phyloP scores from a whole-genome alignment of 352 stramenopile species.

The Globisporangium nodosum region DNA sequence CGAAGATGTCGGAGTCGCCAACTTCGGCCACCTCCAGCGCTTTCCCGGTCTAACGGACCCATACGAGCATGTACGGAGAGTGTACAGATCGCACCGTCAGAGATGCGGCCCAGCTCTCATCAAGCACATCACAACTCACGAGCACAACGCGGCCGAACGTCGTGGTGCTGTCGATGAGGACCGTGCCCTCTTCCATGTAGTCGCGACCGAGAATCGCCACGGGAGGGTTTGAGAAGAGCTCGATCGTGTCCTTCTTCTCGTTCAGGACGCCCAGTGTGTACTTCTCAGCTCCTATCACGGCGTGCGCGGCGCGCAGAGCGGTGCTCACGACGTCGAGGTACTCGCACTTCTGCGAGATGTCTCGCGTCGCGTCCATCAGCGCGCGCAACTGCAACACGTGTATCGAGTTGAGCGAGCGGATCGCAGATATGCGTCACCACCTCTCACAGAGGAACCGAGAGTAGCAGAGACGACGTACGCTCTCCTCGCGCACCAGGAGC shows the following conservation, averaged over 20 bases:
- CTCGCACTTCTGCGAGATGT: conserved; percentile 52
- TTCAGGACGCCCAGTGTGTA: conserved; percentile 58
- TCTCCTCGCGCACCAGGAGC: conserved; percentile 42
- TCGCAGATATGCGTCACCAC: too few relatives aligned
- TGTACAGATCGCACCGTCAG: background rate
- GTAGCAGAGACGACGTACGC: conserved; percentile 21
- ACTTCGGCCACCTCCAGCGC: conserved; percentile 47
- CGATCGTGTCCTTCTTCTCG: conserved; percentile 55
- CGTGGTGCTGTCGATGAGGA: conserved; percentile 50
- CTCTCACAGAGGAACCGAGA: background rate
- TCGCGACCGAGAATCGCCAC: conserved; percentile 35
- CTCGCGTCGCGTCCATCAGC: conserved; percentile 54
- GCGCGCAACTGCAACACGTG: conserved; percentile 33
- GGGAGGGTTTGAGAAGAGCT: conserved; percentile 58
- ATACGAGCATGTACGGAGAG: conserved; percentile 7
- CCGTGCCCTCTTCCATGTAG: conserved; percentile 51
- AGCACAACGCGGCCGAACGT: conserved; percentile 67
- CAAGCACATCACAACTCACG: conserved; percentile 17
- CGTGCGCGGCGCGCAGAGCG: conserved; percentile 45
- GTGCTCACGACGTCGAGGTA: conserved; percentile 45
- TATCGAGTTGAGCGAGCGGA: too few relatives aligned
- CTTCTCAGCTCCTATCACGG: conserved; percentile 43
- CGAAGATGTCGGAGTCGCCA: conserved; percentile 39
- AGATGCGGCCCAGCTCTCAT: too few relatives aligned
- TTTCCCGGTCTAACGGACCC: conserved; percentile 28